Conservation (phyloP, 352 stramenopile species). For the Pythium sp. region DNA sequence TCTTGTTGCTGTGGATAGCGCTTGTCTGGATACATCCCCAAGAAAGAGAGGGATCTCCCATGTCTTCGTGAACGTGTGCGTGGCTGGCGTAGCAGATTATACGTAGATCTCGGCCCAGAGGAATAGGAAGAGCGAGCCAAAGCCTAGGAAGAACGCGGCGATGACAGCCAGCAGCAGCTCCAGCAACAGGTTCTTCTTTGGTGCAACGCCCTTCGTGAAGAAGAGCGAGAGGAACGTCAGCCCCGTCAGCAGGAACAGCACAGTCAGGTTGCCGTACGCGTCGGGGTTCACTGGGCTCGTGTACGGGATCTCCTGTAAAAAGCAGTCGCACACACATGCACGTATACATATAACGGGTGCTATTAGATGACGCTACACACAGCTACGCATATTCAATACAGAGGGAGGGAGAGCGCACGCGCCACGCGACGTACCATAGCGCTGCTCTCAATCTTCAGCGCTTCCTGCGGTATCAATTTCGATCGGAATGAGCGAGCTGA, state of each 20-base stretch:
- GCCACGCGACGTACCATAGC: neutral
- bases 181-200: conserved; percentile 75
- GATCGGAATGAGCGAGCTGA: neutral
- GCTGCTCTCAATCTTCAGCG: neutral
- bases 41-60: no score
- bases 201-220: conserved; percentile 72
- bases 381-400: neutral
- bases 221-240: conserved; percentile 81
- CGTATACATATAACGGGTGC: neutral
- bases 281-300: conserved; percentile 73
- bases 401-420: neutral
- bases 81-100: conserved; percentile 27
- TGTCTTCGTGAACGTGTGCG: neutral
- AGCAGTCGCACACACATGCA: neutral
- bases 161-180: conserved; percentile 70
- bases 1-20: neutral
- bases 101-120: conserved; percentile 89
- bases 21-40: neutral
- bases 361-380: neutral
- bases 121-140: conserved; percentile 84
- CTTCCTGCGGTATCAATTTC: conserved; percentile 6
- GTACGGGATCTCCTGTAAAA: conserved; percentile 77
- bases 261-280: conserved; percentile 63
- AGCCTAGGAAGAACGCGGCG: conserved; percentile 69
- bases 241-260: conserved; percentile 55